These are phyloP conservation scores for Laetiporus sulphureus DNA, from an alignment of 1,284 basidiomycete genomes.

Conservation along the genomic window DNA sequence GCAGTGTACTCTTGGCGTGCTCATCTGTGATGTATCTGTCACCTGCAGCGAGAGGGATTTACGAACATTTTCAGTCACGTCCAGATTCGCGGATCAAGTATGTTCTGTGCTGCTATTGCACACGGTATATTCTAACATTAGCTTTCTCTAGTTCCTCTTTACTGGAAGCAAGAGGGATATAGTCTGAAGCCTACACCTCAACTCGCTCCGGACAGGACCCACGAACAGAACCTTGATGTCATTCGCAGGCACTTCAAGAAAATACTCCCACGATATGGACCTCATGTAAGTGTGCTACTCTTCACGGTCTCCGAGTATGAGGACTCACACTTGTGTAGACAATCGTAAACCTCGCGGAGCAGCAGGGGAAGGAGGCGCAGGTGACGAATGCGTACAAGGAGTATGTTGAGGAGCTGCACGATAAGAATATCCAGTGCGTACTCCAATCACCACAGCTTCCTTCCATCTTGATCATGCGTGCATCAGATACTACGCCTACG, in stretches of 20 bases:
- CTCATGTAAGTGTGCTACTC: slow-evolving; percentile 61
- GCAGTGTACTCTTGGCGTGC: background rate
- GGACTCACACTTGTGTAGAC: slow-evolving; percentile 32
- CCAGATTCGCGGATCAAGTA: slow-evolving; percentile 86
- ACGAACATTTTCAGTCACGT: slow-evolving; percentile 82
- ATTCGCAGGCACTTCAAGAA: slow-evolving; percentile 73
- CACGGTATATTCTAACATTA: slow-evolving; percentile 2
- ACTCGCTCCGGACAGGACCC: slow-evolving; percentile 66
- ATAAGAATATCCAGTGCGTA: slow-evolving; percentile 59
- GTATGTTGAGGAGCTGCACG: slow-evolving; percentile 53
- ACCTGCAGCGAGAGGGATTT: slow-evolving; percentile 56
- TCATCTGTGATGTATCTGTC: too few relatives aligned
- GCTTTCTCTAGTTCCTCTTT: slow-evolving; percentile 73
- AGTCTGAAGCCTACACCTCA: slow-evolving; percentile 86
- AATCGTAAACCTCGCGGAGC: slow-evolving; percentile 86
- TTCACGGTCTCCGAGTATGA: background rate
- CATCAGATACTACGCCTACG: slow-evolving; percentile 61
- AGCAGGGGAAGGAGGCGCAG: slow-evolving; percentile 79
- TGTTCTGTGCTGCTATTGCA: slow-evolving; percentile 18
- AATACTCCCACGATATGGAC: slow-evolving; percentile 68
- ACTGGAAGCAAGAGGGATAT: slow-evolving; percentile 83
- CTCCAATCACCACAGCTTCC: background rate
- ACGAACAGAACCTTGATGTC: slow-evolving; percentile 65
- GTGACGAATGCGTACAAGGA: slow-evolving; percentile 79
- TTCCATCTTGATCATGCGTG: background rate